Percentiles rank a stretch among this genome's conserved stretches.
Evolutionary conservation across 192 early-diverging fungal species (phyloP).

Genomic region (Phycomyces blakesleeanus): DNA sequence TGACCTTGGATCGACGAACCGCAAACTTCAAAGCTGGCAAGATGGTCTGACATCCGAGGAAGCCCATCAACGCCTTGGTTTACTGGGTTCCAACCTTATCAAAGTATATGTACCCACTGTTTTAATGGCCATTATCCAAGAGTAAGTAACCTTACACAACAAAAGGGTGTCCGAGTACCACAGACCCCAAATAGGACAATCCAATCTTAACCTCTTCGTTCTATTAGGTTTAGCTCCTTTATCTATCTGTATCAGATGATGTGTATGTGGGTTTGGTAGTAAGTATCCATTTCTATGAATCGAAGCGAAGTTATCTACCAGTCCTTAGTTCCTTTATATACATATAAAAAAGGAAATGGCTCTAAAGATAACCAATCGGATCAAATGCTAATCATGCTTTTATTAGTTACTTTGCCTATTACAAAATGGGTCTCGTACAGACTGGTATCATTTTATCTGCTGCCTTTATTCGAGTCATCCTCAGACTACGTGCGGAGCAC

Average conservation of each 20-base stretch:
- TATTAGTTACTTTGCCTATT: slow-evolving; percentile 56
- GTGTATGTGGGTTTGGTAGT: slow-evolving; percentile 66
- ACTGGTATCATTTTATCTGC: slow-evolving; percentile 50
- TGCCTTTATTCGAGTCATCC: slow-evolving; percentile 54
- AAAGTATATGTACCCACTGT: slow-evolving; percentile 50
- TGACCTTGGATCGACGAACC: slow-evolving; percentile 56
- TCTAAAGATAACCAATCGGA: no score
- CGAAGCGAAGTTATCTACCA: no score
- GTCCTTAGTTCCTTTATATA: no score
- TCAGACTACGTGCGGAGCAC: slow-evolving; percentile 51
- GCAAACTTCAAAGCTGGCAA: slow-evolving; percentile 37
- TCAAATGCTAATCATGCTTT: no score
- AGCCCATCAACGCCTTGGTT: slow-evolving; percentile 47
- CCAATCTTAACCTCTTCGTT: not conserved
- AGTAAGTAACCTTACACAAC: slow-evolving; percentile 35
- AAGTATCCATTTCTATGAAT: no score
- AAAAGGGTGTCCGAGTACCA: not conserved
- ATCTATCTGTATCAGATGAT: slow-evolving; percentile 65
- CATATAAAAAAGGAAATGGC: no score
- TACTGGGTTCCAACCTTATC: slow-evolving; percentile 66
- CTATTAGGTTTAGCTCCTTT: slow-evolving; percentile 40
- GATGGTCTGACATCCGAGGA: slow-evolving; percentile 51
- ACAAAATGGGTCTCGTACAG: slow-evolving; percentile 56
- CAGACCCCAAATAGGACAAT: not conserved
- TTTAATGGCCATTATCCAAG: slow-evolving; percentile 45